Conservation (phyloP, 805 yeast genomes). For the Kuraishia floccosa region DNA sequence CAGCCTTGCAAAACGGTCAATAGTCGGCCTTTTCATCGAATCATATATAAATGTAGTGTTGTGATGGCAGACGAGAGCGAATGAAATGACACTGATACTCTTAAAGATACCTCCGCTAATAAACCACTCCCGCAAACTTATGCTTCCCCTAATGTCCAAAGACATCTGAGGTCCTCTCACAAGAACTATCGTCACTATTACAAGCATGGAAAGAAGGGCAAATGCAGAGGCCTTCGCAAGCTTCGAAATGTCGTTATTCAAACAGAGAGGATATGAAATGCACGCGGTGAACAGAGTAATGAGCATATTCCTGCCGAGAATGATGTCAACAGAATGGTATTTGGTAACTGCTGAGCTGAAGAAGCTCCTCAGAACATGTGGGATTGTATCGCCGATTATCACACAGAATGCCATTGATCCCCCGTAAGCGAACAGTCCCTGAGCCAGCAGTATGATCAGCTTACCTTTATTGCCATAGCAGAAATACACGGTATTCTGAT, state of each 20-base stretch:
- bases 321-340: constrained; percentile 30
- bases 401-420: constrained; percentile 92
- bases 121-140: constrained; percentile 33
- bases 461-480: constrained; percentile 74
- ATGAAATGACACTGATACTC: constrained; percentile 88
- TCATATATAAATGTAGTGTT: constrained; percentile 85
- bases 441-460: constrained; percentile 55
- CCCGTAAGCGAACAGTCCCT: constrained; percentile 87
- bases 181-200: constrained; percentile 66
- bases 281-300: constrained; percentile 59
- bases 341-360: constrained; percentile 33
- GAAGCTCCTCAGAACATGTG: constrained; percentile 70
- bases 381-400: constrained; percentile 90
- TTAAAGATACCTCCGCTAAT: constrained; percentile 64
- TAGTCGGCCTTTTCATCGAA: constrained; percentile 66
- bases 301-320: constrained; percentile 58
- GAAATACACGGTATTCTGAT: constrained; percentile 74
- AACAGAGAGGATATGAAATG: constrained; percentile 74
- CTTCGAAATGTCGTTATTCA: constrained; percentile 71
- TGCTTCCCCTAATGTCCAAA: constrained; percentile 31
- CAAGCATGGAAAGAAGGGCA: constrained; percentile 75
- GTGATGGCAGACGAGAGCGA: constrained; percentile 94
- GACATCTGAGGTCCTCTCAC: constrained; percentile 59
- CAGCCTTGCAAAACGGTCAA: constrained; percentile 60
- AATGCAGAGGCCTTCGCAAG: constrained; percentile 81